phyloP scores from a whole-genome alignment of 2,329 filamentous ascomycete species.

The Fusarium haematococcum region DNA sequence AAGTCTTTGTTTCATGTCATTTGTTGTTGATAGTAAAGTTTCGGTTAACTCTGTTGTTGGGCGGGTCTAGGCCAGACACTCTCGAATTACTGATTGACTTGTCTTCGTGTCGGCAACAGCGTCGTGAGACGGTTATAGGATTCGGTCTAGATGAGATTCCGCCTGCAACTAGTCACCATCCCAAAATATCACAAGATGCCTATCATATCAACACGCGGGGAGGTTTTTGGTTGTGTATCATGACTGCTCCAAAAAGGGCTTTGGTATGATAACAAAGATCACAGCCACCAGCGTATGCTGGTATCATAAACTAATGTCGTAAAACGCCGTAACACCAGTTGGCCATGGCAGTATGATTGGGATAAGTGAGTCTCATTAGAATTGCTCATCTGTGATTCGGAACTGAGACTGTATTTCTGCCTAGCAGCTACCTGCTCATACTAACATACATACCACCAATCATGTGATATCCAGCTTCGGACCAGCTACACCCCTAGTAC shows the following conservation, averaged over 20 bases:
- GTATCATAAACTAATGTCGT: neutral
- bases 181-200: neutral
- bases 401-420: neutral
- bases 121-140: neutral
- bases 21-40: neutral
- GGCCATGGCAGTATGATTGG: neutral
- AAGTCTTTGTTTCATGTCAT: neutral
- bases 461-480: neutral
- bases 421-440: neutral
- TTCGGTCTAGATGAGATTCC: neutral
- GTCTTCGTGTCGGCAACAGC: neutral
- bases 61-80: neutral
- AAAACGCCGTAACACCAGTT: neutral
- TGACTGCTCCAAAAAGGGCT: neutral
- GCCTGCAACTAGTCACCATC: neutral
- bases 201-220: neutral
- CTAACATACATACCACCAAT: neutral
- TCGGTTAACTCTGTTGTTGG: neutral
- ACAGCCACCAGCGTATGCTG: neutral
- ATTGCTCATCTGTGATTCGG: neutral
- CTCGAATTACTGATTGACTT: neutral
- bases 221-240: neutral
- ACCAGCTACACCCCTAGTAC: conserved; percentile 10
- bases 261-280: neutral
- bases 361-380: neutral